Base-by-base conservation (phyloP, 1,284 basidiomycete genomes). In the Pseudozyma flocculosa region DNA sequence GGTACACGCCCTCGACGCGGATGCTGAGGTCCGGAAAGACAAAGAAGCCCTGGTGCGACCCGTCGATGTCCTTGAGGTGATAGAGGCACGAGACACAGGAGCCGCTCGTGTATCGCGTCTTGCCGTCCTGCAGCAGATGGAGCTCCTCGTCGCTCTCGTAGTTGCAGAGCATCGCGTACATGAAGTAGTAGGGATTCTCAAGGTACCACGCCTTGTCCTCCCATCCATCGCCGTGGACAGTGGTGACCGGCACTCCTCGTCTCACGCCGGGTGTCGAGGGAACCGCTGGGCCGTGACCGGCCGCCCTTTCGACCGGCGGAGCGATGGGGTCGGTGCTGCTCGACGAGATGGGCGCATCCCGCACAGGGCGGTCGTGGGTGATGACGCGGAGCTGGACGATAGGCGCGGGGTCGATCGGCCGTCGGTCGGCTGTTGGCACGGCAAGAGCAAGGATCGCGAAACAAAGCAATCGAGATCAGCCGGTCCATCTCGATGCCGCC, bases 331-430 rank as follows among this genome's bases (percentile, higher is more conserved):
- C 43, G 18, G 36, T 48, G 13, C 55, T 43, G 39, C 48, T 29
- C 3, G 55, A 41, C 11, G 50, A 43, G 24, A 40, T 15, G 3
- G 43, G 17, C n/a, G 19, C 43, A n/a, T 63, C 45, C 19, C 50
- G 54, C 18, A 66, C 23, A n/a, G 63, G 63, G 3, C 49, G 56
- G 29, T 72, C 68, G 57, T 74, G 72, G 7, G 70, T 88, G 66
- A 90, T 83, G 50, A 96, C 89, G 48, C 88, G 86, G 8, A 97
- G 85, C 79, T 94, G 91, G n/a, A 96, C 86, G 78, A 96, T 93
- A 14, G 93, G 93, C 0, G 92, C 91, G 0, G 94, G 93, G 81
- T 96, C 92, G 74, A 97, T 91, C 2, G 93, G 92, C 26, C 93
- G 84, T 36, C 92, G 84, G 82, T 96, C 90, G 54, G 90, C 90